phyloP scores from a whole-genome alignment of 345 rosid genomes.

The Lenwebbia sp. region DNA sequence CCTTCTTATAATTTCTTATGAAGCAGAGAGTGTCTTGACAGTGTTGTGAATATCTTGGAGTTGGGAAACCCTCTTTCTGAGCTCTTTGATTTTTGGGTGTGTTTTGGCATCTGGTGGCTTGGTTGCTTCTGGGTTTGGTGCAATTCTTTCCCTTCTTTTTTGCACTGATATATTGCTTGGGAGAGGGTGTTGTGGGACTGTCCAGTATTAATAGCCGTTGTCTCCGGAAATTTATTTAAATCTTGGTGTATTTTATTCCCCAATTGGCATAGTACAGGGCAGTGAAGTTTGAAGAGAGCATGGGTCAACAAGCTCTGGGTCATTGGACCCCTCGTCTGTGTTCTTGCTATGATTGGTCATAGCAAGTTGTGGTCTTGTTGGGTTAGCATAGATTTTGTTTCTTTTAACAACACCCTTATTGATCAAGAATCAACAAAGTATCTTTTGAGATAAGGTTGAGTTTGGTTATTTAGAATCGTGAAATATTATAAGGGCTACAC shows the following conservation, averaged over 20 bases:
- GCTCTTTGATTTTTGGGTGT: conserved; percentile 6
- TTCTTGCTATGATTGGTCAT: not conserved
- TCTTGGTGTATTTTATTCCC: not conserved
- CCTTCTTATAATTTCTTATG: conserved; percentile 51
- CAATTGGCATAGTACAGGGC: not conserved
- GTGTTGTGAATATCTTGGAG: not conserved
- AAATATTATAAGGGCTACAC: not conserved
- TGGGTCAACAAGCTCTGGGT: not conserved
- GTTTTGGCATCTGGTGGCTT: conserved; percentile 4
- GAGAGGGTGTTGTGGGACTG: conserved; percentile 36
- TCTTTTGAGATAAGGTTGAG: not conserved
- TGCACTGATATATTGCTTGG: not conserved
- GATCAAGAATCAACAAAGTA: not conserved
- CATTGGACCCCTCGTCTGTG: not conserved
- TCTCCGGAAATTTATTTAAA: conserved; percentile 23
- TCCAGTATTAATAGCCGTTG: conserved; percentile 62
- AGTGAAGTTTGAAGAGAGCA: not conserved
- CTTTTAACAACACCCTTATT: not conserved
- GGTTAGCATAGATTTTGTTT: not conserved
- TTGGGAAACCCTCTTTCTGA: conserved; percentile 6
- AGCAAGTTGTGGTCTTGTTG: not conserved
- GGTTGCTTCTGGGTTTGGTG: conserved; percentile 1
- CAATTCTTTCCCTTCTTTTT: not conserved
- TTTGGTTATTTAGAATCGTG: not conserved
- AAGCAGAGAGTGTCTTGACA: not conserved